Evolutionary conservation across 768 basidiomycete species (phyloP), one percentile per base, ranked within the genome.

Genomic region (Mycena leptocephala): DNA sequence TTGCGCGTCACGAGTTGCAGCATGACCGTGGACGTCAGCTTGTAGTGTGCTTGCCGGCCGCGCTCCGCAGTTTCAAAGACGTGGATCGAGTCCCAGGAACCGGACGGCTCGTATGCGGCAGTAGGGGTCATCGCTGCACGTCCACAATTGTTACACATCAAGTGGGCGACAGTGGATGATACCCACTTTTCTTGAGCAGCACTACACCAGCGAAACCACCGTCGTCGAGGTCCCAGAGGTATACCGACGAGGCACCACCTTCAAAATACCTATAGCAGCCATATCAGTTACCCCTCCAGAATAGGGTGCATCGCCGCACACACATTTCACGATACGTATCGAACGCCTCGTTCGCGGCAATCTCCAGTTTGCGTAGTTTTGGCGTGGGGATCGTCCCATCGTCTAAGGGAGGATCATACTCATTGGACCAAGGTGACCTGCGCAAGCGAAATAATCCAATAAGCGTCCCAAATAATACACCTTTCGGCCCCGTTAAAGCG

Each of bases 351-450:
- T 99, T 99, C 41, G 97, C 96, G 13, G 95, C 88, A 71, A 97
- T 93, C 84, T 99, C 98, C 30, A 99, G 88, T 81, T 97, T 95
- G 71, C 98, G 92, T 72, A 99, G 90, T 81, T 94, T 95, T 22
- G 93, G 86, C 10, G 94, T 93, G 0, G 98, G 98, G 2, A 92
- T 87, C 5, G 97, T 97, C 2, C 96, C 98, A 77, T 98, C 96
- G 24, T 97, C 94, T 56, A 97, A 84, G 2, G 95, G 95, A 28
- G 97, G 96, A 76, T 97, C 94, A 82, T 99, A 99, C 82, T 95
- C 94, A 83, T 99, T 99, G 28, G 97, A 97, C 97, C 98, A 99
- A 10, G 98, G 98, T 3, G 98, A 99, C 81, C 98, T 99, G 73
- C 2, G 55, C 62, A n/a, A 75, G 20, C 53, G 48, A 65, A 59